Evolutionary conservation across 352 stramenopile genomes (phyloP), one percentile per base, ranked within the genome.

Genomic region (Phytophthora colocasiae): DNA sequence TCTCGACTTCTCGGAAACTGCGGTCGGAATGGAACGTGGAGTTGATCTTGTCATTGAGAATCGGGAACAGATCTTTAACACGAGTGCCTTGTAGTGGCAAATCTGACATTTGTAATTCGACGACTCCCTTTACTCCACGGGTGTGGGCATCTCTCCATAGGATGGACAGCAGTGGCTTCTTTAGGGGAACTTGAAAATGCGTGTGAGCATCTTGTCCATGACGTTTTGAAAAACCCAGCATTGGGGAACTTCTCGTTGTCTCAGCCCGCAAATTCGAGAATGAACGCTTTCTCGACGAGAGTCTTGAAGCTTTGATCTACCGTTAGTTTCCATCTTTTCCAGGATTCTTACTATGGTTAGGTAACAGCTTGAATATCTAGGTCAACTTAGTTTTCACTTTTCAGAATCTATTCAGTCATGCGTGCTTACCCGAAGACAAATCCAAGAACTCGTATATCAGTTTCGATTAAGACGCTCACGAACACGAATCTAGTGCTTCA

Each of bases 31-130:
- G 7, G 6, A 19, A 44, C 15, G 10, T 26, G 1, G 38, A 26
- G 10, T 46, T 32, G 17, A 62, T 32, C 11, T 53, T 62, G 29
- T 54, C 46, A 19, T 62, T 47, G 38, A 57, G 26, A 17, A 65
- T 15, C 6, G 27, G 32, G 17, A 52, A 50, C 9, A 65, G 45
- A 58, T 65, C 38, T 15, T 27, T 26, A 5, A 65, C 38, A 11
- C 17, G 46, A 14, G 47, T n/a, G 24, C 34, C 34, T 24, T 58
- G n/a, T 6, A 24, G 11, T n/a, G 29, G 43, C 3, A 62, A 27
- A 14, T 52, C 53, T 0, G 22, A 48, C 19, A 22, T 36, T n/a
- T 15, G 10, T 2, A 58, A 22, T 12, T 53, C 53, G 1, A 43
- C 11, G 0, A 53, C 32, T 0, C 54, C 45, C 24, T 43, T 50